A percentile compares a stretch with the other conserved stretches of the same genome.
phyloP scores from a whole-genome alignment of 805 yeast species.

The Ascoidea rubescens region DNA sequence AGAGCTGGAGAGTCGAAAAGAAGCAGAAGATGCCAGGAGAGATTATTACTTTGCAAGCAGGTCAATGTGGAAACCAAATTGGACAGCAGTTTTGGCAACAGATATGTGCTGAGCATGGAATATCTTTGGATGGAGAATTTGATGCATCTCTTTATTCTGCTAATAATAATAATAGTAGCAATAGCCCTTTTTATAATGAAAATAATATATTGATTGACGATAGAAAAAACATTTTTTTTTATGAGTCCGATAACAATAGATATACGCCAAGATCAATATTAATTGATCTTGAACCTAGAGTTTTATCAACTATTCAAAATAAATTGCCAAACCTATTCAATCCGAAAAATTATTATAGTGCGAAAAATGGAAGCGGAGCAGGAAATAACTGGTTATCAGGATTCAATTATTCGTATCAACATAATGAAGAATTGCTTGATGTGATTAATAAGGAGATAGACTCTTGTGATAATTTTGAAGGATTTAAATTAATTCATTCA shows the following conservation, averaged over 20 bases:
- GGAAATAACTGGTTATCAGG: constrained; percentile 97
- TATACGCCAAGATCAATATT: constrained; percentile 83
- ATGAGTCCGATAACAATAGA: constrained; percentile 54
- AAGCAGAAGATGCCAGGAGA: constrained; percentile 38
- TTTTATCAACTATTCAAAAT: constrained; percentile 48
- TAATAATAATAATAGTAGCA: neutral
- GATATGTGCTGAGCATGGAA: constrained; percentile 76
- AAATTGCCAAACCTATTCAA: constrained; percentile 54
- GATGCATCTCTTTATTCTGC: constrained; percentile 21
- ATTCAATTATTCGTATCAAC: constrained; percentile 53
- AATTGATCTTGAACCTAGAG: constrained; percentile 85
- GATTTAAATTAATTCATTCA: constrained; percentile 83
- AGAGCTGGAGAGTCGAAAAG: neutral
- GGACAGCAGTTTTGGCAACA: constrained; percentile 91
- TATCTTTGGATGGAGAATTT: constrained; percentile 47
- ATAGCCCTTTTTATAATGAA: neutral
- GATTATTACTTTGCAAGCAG: constrained; percentile 56
- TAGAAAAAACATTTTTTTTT: constrained; percentile 74
- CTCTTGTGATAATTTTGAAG: constrained; percentile 77
- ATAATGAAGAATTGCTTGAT: constrained; percentile 63
- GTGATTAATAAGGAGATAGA: constrained; percentile 85
- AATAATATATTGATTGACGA: constrained; percentile 24
- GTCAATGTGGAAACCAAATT: constrained; percentile 96
- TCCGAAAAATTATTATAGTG: constrained; percentile 67
- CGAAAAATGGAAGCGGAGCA: constrained; percentile 82